These are phyloP conservation scores for Aureobasidium sp. DNA, from an alignment of 2,329 filamentous ascomycete genomes.

Conservation along the genomic window DNA sequence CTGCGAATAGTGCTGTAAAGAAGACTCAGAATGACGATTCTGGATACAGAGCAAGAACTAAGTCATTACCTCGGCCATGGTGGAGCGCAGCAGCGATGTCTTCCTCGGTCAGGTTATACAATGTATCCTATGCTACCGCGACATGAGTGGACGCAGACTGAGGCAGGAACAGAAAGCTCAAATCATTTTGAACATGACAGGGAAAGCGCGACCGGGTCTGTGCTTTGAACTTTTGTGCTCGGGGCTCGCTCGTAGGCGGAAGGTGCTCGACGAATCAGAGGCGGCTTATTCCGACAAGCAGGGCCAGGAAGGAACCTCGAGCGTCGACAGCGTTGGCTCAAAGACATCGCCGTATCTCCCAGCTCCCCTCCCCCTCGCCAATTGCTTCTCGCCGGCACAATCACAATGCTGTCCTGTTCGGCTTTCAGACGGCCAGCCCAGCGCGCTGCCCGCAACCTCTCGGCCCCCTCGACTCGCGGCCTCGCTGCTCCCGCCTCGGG, in stretches of 20 bases:
- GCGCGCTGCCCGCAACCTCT: constrained; percentile 54
- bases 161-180: background rate
- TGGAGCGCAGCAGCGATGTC: constrained; percentile 25
- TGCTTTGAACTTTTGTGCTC: background rate
- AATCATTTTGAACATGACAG: background rate
- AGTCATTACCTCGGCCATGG: constrained; percentile 18
- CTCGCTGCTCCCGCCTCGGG: constrained; percentile 63
- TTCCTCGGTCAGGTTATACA: constrained; percentile 30
- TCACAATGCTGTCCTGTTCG: constrained; percentile 59
- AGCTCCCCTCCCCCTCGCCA: constrained; percentile 19
- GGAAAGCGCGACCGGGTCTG: constrained; percentile 8
- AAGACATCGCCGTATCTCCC: constrained; percentile 12
- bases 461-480: constrained; percentile 51
- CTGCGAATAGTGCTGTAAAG: constrained; percentile 68
- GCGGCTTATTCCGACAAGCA: constrained; percentile 12
- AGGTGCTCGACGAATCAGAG: constrained; percentile 2
- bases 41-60: background rate
- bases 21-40: constrained; percentile 19
- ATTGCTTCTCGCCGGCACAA: constrained; percentile 19
- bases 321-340: constrained; percentile 12
- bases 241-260: background rate
- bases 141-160: constrained; percentile 10
- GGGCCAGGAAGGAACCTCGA: constrained; percentile 10
- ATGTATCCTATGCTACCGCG: constrained; percentile 4
- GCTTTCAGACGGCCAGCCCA: constrained; percentile 57